A percentile compares a stretch with the other conserved stretches of the same genome.
Conservation (phyloP, 2,329 filamentous ascomycete species). For the Penicillium psychrosexuale region DNA sequence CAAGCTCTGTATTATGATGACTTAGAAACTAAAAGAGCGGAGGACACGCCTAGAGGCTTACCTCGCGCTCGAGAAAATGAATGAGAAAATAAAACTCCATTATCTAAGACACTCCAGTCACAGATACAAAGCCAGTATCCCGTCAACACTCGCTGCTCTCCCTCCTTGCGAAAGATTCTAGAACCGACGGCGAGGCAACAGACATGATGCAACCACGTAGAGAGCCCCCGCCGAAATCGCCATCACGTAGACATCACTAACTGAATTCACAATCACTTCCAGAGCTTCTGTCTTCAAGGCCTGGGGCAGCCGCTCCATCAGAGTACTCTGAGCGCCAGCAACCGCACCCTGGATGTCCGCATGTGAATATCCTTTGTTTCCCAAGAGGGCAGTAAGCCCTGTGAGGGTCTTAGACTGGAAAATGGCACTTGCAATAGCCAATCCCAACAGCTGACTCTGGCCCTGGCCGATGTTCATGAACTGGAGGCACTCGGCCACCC, state of each 20-base stretch:
- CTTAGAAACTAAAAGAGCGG: neutral
- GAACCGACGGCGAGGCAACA: neutral
- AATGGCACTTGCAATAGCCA: conserved; percentile 13
- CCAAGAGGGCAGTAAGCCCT: neutral
- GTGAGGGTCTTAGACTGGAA: conserved; percentile 2
- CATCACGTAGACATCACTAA: neutral
- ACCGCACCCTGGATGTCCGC: neutral
- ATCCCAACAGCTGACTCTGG: conserved; percentile 7
- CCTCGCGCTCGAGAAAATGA: neutral
- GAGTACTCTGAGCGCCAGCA: neutral
- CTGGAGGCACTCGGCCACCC: neutral
- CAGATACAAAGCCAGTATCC: neutral
- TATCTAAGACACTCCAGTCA: neutral
- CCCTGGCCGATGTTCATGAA: conserved; percentile 12
- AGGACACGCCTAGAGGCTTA: neutral
- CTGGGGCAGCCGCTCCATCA: neutral
- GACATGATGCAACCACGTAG: neutral
- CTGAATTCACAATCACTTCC: neutral
- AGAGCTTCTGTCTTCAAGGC: neutral
- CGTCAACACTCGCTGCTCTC: neutral
- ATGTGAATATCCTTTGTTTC: neutral
- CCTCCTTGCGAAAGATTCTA: neutral
- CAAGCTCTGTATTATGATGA: neutral
- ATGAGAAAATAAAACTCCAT: neutral
- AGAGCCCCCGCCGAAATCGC: neutral